phyloP scores from a whole-genome alignment of 192 early-diverging fungal genomes.

The Neocallimastix lanati region DNA sequence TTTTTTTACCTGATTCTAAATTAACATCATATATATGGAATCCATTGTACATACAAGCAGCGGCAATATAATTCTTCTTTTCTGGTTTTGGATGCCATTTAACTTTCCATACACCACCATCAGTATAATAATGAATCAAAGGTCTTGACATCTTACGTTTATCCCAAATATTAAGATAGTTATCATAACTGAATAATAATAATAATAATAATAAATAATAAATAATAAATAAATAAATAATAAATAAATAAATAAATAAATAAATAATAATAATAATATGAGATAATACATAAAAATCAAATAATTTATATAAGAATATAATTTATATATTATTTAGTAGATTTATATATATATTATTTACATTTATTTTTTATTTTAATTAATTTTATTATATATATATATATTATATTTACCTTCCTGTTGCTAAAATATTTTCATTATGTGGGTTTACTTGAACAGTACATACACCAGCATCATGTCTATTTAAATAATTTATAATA shows the following conservation, averaged over 20 bases:
- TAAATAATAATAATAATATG: no score
- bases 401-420: slow-evolving; percentile 56
- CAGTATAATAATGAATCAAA: slow-evolving; percentile 41
- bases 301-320: no score
- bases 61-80: slow-evolving; percentile 32
- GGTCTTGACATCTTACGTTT: slow-evolving; percentile 62
- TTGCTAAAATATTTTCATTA: slow-evolving; percentile 57
- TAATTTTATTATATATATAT: no score
- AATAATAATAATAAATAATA: background rate
- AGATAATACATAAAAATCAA: no score
- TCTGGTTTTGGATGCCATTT: slow-evolving; percentile 69
- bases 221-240: background rate
- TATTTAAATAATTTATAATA: no score
- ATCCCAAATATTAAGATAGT: slow-evolving; percentile 78
- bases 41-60: slow-evolving; percentile 83
- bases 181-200: slow-evolving; percentile 59
- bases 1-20: background rate
- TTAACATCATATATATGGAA: slow-evolving; percentile 56
- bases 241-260: background rate
- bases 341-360: no score
- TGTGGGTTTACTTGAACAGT: slow-evolving; percentile 73
- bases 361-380: no score
- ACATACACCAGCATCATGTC: slow-evolving; percentile 78
- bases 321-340: no score
- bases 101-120: slow-evolving; percentile 85